phyloP scores from a whole-genome alignment of 768 basidiomycete species.

The Trametes meyenii region DNA sequence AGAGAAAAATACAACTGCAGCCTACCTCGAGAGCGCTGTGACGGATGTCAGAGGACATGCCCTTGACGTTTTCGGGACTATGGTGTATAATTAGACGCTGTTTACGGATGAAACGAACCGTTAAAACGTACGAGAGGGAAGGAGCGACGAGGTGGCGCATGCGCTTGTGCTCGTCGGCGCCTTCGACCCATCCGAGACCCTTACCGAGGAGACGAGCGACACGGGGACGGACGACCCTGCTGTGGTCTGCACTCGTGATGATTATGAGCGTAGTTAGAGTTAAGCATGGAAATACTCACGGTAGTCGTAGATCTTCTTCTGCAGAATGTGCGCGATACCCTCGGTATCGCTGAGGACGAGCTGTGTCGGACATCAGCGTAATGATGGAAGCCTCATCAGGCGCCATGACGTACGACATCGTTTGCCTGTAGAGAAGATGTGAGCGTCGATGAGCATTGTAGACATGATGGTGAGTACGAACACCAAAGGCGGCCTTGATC shows the following conservation, averaged over 20 bases:
- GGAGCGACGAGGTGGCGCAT: constrained; percentile 27
- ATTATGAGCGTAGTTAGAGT: background rate
- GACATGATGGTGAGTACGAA: background rate
- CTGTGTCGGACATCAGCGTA: constrained; percentile 1
- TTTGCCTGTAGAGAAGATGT: background rate
- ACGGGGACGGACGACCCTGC: constrained; percentile 36
- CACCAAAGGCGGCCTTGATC: constrained; percentile 22
- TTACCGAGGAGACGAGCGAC: constrained; percentile 39
- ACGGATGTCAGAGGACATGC: constrained; percentile 8
- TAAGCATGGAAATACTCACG: constrained; percentile 4
- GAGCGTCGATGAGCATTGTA: background rate
- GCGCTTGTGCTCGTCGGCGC: constrained; percentile 38
- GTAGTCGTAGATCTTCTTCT: constrained; percentile 24
- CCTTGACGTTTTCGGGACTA: constrained; percentile 16
- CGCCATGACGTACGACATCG: background rate
- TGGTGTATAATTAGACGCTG: background rate
- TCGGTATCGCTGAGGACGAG: constrained; percentile 28
- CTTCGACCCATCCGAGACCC: constrained; percentile 43
- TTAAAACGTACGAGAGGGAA: constrained; percentile 21
- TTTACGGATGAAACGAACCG: background rate
- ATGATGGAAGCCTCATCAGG: background rate
- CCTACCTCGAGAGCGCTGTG: background rate
- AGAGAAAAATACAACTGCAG: background rate
- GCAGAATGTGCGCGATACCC: constrained; percentile 27
- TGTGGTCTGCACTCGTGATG: constrained; percentile 20